phyloP scores from a whole-genome alignment of 2,329 filamentous ascomycete species.

The Cytospora paraplurivora region DNA sequence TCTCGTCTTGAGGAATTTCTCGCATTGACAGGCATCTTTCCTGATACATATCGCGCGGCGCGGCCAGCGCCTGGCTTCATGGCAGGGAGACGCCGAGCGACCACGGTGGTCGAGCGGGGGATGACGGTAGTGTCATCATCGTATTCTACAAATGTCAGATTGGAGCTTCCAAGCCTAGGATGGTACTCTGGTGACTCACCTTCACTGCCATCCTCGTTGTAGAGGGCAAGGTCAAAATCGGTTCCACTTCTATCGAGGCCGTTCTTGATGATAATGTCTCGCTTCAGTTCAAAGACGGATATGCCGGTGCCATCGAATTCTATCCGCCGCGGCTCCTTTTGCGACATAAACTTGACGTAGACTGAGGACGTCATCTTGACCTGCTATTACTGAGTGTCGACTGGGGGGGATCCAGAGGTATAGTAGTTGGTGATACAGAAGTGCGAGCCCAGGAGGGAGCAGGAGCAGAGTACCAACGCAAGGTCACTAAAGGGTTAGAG shows the following conservation, averaged over 20 bases:
- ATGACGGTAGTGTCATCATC: conserved; percentile 98
- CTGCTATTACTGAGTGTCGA: conserved; percentile 22
- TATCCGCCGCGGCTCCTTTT: conserved; percentile 91
- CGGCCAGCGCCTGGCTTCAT: conserved; percentile 83
- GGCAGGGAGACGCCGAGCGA: conserved; percentile 84
- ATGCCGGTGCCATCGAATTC: conserved; percentile 97
- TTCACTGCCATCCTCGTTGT: conserved; percentile 87
- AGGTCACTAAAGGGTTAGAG: conserved; percentile 23
- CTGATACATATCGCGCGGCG: conserved; percentile 92
- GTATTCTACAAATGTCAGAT: conserved; percentile 65
- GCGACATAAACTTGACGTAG: conserved; percentile 99
- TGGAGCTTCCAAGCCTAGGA: background rate
- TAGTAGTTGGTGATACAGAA: conserved; percentile 22
- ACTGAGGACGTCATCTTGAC: conserved; percentile 89
- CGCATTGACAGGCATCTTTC: conserved; percentile 88
- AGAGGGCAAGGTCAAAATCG: conserved; percentile 95
- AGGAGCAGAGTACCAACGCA: conserved; percentile 15
- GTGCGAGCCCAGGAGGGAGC: conserved; percentile 12
- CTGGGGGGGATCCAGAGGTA: conserved; percentile 2
- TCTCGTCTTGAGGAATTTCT: conserved; percentile 76
- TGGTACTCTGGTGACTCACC: conserved; percentile 59
- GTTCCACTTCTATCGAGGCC: conserved; percentile 85
- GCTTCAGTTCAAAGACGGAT: conserved; percentile 97
- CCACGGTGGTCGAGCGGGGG: conserved; percentile 88
- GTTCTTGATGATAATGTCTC: conserved; percentile 95